A percentile compares a stretch with the other conserved stretches of the same genome.
Conservation (phyloP, 2,329 filamentous ascomycete genomes). For the Alternaria arborescens region DNA sequence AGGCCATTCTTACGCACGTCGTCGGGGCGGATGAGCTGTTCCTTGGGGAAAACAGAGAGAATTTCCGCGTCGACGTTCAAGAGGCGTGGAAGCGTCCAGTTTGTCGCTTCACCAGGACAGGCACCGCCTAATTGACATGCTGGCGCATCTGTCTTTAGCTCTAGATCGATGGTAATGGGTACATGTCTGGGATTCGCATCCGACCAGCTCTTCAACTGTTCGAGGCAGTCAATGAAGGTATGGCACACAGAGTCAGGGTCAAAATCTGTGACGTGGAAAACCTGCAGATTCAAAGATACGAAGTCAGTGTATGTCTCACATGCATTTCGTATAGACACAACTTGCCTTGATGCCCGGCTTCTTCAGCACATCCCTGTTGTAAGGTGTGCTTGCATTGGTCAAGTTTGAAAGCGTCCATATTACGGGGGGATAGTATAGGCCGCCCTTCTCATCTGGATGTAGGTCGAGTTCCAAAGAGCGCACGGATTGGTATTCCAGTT, state of each 20-base stretch:
- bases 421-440: constrained; percentile 57
- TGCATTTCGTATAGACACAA: too few species aligned
- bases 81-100: constrained; percentile 56
- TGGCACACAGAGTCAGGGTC: constrained; percentile 59
- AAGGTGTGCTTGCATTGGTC: constrained; percentile 50
- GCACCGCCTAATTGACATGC: constrained; percentile 46
- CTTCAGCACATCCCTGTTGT: constrained; percentile 52
- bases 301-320: too few species aligned
- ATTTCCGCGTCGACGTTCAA: constrained; percentile 60
- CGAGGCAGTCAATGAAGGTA: constrained; percentile 57
- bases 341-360: constrained; percentile 52
- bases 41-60: constrained; percentile 52
- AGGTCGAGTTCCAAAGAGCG: constrained; percentile 61
- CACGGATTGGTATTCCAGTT: constrained; percentile 57
- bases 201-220: constrained; percentile 56
- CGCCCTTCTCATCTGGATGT: constrained; percentile 59
- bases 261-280: constrained; percentile 61
- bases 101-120: constrained; percentile 52
- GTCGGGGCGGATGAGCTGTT: constrained; percentile 59
- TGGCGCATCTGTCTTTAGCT: constrained; percentile 57
- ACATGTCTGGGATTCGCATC: constrained; percentile 55
- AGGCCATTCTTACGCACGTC: constrained; percentile 54
- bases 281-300: constrained; percentile 31
- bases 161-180: constrained; percentile 60
- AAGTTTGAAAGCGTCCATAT: constrained; percentile 55